Conservation (phyloP, 1,284 basidiomycete species). For the Malassezia arunalokei region DNA sequence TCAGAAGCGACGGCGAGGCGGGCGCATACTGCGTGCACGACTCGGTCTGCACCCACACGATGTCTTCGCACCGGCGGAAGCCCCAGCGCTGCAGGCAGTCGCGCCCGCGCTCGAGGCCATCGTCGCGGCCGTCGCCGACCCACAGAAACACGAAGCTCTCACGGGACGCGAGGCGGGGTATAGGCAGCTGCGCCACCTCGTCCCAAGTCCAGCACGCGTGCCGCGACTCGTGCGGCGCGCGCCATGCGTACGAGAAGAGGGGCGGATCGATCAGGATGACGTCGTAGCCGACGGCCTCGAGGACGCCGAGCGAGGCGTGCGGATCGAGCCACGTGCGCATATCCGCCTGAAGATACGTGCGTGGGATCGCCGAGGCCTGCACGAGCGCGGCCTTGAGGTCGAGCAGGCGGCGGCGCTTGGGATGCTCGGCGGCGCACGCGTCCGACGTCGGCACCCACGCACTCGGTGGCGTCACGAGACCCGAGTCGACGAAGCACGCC, state of each 20-base stretch:
- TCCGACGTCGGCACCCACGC: constrained; percentile 48
- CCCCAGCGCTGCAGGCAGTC: constrained; percentile 89
- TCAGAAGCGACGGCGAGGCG: constrained; percentile 13
- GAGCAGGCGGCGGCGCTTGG: constrained; percentile 31
- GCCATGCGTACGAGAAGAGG: constrained; percentile 49
- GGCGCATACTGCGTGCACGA: constrained; percentile 17
- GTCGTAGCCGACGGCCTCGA: constrained; percentile 65
- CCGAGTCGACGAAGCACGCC: constrained; percentile 65
- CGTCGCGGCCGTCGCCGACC: constrained; percentile 81
- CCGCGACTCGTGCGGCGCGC: constrained; percentile 1
- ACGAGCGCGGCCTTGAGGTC: constrained; percentile 32
- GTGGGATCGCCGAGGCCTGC: constrained; percentile 21
- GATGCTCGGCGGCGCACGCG: constrained; percentile 72
- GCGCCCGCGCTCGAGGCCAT: constrained; percentile 79
- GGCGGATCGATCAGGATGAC: constrained; percentile 85
- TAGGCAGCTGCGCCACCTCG: constrained; percentile 64
- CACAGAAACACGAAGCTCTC: constrained; percentile 78
- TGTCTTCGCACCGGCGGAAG: constrained; percentile 87
- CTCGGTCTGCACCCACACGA: constrained; percentile 93
- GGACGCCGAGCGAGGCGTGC: constrained; percentile 18
- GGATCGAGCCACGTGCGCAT: constrained; percentile 18
- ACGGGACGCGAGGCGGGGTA: constrained; percentile 72
- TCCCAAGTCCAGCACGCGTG: constrained; percentile 60
- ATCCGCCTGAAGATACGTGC: constrained; percentile 31
- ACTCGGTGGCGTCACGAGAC: constrained; percentile 25